Evolutionary conservation across 1,284 basidiomycete species (phyloP).

Genomic region (Ustilago curta): DNA sequence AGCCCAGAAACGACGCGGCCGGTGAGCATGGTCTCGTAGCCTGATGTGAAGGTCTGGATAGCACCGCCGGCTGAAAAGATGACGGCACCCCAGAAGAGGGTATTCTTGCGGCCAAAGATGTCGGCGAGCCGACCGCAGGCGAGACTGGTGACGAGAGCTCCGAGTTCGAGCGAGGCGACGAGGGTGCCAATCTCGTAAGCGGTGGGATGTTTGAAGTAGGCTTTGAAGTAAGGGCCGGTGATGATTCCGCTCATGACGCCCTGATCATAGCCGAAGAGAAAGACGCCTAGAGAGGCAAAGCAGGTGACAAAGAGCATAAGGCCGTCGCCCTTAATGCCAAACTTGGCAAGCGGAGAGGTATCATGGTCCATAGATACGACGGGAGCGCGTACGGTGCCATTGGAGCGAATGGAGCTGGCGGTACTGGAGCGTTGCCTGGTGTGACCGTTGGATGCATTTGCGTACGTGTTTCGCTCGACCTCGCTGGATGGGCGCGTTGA

Average conservation of each 20-base stretch:
- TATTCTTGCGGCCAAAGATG: slow-evolving; percentile 85
- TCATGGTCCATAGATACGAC: slow-evolving; percentile 37
- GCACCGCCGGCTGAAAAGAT: slow-evolving; percentile 89
- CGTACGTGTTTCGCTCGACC: slow-evolving; percentile 27
- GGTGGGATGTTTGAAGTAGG: slow-evolving; percentile 75
- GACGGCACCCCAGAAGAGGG: slow-evolving; percentile 85
- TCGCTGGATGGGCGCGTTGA: slow-evolving; percentile 41
- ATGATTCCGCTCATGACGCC: slow-evolving; percentile 78
- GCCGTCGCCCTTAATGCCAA: slow-evolving; percentile 61
- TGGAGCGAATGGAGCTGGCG: slow-evolving; percentile 32
- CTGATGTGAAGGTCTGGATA: slow-evolving; percentile 86
- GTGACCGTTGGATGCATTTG: slow-evolving; percentile 21
- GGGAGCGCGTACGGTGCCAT: slow-evolving; percentile 38
- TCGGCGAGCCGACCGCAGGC: slow-evolving; percentile 90
- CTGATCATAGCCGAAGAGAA: slow-evolving; percentile 76
- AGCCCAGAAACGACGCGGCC: slow-evolving; percentile 90
- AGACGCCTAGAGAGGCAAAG: slow-evolving; percentile 88
- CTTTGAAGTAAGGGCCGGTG: slow-evolving; percentile 89
- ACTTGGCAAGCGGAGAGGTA: slow-evolving; percentile 57
- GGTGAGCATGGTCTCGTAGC: slow-evolving; percentile 86
- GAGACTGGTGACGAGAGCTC: slow-evolving; percentile 82
- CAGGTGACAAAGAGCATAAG: slow-evolving; percentile 72
- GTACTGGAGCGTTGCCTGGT: slow-evolving; percentile 30
- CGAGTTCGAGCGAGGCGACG: slow-evolving; percentile 87
- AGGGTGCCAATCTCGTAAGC: slow-evolving; percentile 75